phyloP scores from a whole-genome alignment of 2,329 filamentous ascomycete species.

The Teratosphaeria nubilosa region DNA sequence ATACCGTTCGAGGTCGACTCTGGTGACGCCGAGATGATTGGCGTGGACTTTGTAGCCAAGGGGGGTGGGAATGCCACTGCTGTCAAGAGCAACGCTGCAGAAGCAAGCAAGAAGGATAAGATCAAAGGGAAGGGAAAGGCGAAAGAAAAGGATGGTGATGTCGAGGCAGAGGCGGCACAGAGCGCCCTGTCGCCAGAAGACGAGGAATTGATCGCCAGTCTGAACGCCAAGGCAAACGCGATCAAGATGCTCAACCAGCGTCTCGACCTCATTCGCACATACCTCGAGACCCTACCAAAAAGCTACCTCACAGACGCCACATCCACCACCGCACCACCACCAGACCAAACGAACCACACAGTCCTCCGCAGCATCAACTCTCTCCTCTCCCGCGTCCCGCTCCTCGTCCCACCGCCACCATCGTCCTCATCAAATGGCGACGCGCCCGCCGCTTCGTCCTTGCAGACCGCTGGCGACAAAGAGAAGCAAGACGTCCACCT shows the following conservation, averaged over 20 bases:
- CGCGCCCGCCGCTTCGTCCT: conserved; percentile 37
- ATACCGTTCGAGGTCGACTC: conserved; percentile 84
- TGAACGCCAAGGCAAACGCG: conserved; percentile 84
- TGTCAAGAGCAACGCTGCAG: conserved; percentile 25
- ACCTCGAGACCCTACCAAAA: conserved; percentile 62
- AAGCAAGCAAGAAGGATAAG: conserved; percentile 17
- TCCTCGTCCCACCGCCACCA: conserved; percentile 72
- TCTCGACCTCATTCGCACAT: conserved; percentile 49
- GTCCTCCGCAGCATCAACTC: conserved; percentile 83
- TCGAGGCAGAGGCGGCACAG: conserved; percentile 19
- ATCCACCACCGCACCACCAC: conserved; percentile 20
- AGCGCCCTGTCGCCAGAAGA: conserved; percentile 48
- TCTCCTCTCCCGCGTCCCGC: conserved; percentile 69
- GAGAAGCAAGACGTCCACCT: conserved; percentile 79
- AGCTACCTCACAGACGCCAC: conserved; percentile 48
- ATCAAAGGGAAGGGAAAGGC: conserved; percentile 30
- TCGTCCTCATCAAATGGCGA: conserved; percentile 38
- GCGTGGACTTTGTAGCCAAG: conserved; percentile 82
- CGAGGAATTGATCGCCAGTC: conserved; percentile 54
- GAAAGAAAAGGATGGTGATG: conserved; percentile 31
- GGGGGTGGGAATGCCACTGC: conserved; percentile 72
- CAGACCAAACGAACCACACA: conserved; percentile 46
- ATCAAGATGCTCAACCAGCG: conserved; percentile 76
- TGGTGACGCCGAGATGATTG: conserved; percentile 94
- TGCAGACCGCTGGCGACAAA: conserved; percentile 43